These are phyloP conservation scores for Globisporangium middletonii DNA, from an alignment of 352 stramenopile species.

Conservation along the genomic window DNA sequence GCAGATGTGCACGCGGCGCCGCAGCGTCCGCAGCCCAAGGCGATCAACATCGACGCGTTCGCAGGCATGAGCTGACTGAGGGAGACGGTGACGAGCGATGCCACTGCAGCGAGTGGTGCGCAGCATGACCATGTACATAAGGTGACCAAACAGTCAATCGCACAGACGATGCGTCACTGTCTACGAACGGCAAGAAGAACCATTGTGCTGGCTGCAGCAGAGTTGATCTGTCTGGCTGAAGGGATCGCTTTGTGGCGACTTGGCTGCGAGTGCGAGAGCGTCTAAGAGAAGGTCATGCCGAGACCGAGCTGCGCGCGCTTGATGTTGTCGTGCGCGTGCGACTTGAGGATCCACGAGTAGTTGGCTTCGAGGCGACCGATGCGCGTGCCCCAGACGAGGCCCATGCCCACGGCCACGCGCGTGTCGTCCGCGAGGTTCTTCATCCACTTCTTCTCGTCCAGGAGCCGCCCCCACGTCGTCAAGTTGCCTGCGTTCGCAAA, in stretches of 20 bases:
- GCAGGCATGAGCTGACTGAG: constrained; percentile 32
- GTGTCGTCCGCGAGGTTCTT: constrained; percentile 85
- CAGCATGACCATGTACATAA: no score
- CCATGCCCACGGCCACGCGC: constrained; percentile 78
- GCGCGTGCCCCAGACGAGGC: constrained; percentile 81
- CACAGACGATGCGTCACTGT: no score
- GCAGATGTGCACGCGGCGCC: constrained; percentile 44
- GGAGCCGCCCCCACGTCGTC: constrained; percentile 75
- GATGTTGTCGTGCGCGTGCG: constrained; percentile 74
- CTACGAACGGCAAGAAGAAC: no score
- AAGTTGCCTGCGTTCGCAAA: constrained; percentile 90
- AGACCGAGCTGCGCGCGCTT: constrained; percentile 83
- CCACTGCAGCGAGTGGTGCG: no score
- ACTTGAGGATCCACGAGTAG: constrained; percentile 89
- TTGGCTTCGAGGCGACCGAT: constrained; percentile 88
- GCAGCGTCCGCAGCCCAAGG: constrained; percentile 35
- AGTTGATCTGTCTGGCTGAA: not conserved
- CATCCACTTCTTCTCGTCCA: constrained; percentile 89
- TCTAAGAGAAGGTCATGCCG: constrained; percentile 81
- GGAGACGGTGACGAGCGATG: no score
- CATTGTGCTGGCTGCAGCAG: no score
- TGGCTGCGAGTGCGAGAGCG: not conserved
- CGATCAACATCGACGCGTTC: constrained; percentile 84
- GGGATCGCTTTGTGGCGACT: no score
- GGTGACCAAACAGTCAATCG: no score